Conservation (phyloP, 441 rosid genomes). For the Populus hybrid region DNA sequence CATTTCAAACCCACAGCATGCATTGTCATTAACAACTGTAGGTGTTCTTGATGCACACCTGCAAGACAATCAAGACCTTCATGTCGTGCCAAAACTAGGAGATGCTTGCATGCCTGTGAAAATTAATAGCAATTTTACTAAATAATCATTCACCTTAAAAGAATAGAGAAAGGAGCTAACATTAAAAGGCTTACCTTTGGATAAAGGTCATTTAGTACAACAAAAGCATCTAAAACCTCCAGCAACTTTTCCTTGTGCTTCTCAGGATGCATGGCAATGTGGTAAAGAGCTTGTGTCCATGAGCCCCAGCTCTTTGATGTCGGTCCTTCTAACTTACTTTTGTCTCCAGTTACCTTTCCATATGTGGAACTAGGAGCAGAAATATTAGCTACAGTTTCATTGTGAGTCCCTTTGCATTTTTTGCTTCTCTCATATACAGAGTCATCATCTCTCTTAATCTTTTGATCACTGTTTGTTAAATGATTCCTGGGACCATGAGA, state of each 20-base stretch:
- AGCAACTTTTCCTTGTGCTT: slow-evolving; percentile 49
- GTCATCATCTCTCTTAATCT: slow-evolving; percentile 41
- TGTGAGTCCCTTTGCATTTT: slow-evolving; percentile 45
- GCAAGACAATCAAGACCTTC: slow-evolving; percentile 62
- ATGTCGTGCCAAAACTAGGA: slow-evolving; percentile 59
- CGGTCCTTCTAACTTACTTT: slow-evolving; percentile 26
- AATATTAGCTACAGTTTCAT: slow-evolving; percentile 22
- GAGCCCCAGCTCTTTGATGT: slow-evolving; percentile 59
- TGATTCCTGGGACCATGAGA: slow-evolving; percentile 18
- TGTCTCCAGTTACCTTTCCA: slow-evolving; percentile 23
- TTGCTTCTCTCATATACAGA: slow-evolving; percentile 43
- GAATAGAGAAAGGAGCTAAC: background rate
- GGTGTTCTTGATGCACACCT: slow-evolving; percentile 60
- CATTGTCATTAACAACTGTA: slow-evolving; percentile 52
- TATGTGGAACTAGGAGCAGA: slow-evolving; percentile 17
- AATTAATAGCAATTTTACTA: background rate
- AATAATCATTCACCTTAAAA: background rate
- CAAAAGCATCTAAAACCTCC: slow-evolving; percentile 55
- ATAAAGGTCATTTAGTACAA: slow-evolving; percentile 69
- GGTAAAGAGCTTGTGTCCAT: slow-evolving; percentile 78
- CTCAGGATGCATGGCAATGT: slow-evolving; percentile 73
- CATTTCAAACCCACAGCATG: slow-evolving; percentile 72
- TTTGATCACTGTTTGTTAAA: slow-evolving; percentile 29
- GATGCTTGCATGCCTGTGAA: slow-evolving; percentile 70
- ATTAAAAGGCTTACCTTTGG: slow-evolving; percentile 56